Base-by-base conservation (phyloP, 2,329 filamentous ascomycete species). In the Trichoderma sp. region DNA sequence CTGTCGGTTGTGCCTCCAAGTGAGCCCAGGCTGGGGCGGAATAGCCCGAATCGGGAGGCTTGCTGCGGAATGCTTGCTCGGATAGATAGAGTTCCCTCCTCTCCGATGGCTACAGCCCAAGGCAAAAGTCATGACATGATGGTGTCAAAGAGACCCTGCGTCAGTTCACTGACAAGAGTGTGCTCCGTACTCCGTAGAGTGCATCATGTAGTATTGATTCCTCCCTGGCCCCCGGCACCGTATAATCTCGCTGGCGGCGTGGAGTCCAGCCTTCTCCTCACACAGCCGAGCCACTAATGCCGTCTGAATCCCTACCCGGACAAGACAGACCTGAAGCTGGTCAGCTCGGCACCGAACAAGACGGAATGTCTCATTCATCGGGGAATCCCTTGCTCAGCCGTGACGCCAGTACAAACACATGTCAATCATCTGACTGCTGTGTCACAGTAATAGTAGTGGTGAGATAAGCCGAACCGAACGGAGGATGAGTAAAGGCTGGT, bases 241-340 rank as follows among this genome's bases (percentile, higher is more conserved):
- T 39, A 35, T 65, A 65, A 65, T 65, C 37, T 65, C 63, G 63
- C 48, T 48, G 25, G n/a, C 4, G 27, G 7, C 52, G 34, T 54
- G 52, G 29, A 34, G 17, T 34, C 17, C 32, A 45, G 27, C 19
- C 35, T 48, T 35, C 27, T 45, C 50, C 61, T 48, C 52, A 65
- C 52, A 9, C n/a, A 65, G 63, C 63, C 63, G 52, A 65, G 63
- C 52, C 63, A 48, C 63, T 65, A 65, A 57, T 45, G 27, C 27
- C 35, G 39, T 56, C 35, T 56, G 35, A 19, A 37, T 64, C 50
- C 60, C 50, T 39, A 32, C 48, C 22, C n/a, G n/a, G n/a, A n/a
- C n/a, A 39, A 42, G 32, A 15, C 32, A 32, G 22, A 32, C 27
- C 35, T 64, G 48, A 39, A 32, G 60, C 35, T 64, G 60, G 35